Percentiles rank a stretch among this genome's conserved stretches.
These are phyloP conservation scores for Geranomyces variabilis DNA, from an alignment of 192 early-diverging fungal species.

Conservation along the genomic window DNA sequence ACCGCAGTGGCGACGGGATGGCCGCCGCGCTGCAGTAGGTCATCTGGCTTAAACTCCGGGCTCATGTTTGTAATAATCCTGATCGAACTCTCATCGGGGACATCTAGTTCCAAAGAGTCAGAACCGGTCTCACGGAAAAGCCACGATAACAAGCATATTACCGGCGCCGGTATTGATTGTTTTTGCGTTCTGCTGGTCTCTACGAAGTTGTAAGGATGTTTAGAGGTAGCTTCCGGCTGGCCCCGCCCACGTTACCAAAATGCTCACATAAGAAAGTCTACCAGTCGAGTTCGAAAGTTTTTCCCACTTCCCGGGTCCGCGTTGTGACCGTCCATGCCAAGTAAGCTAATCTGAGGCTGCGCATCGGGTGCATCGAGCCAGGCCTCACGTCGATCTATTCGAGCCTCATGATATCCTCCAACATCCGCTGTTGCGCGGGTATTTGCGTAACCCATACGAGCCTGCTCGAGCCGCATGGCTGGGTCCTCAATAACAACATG, in stretches of 20 bases:
- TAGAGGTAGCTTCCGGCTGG: neutral
- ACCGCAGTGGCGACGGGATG: neutral
- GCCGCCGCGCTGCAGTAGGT: neutral
- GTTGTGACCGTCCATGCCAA: constrained; percentile 27
- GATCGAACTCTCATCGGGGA: neutral
- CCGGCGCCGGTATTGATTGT: neutral
- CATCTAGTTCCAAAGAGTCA: neutral
- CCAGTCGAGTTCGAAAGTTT: constrained; percentile 51
- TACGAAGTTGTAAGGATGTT: constrained; percentile 1
- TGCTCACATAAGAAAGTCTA: constrained; percentile 55
- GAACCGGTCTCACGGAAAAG: neutral
- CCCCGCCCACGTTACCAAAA: neutral
- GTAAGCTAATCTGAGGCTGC: neutral
- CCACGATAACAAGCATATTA: neutral
- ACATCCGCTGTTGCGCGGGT: neutral
- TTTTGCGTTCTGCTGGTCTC: constrained; percentile 53
- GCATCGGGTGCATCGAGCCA: neutral
- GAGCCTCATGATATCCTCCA: constrained; percentile 18
- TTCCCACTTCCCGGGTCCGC: constrained; percentile 26
- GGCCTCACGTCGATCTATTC: constrained; percentile 18
- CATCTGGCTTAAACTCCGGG: constrained; percentile 17
- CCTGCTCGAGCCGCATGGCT: constrained; percentile 36
- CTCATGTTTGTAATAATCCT: constrained; percentile 23
- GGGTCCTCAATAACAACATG: constrained; percentile 43
- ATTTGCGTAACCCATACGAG: constrained; percentile 29